Base-by-base conservation (phyloP, 1,284 basidiomycete genomes). In the Anthracocystis setariae region DNA sequence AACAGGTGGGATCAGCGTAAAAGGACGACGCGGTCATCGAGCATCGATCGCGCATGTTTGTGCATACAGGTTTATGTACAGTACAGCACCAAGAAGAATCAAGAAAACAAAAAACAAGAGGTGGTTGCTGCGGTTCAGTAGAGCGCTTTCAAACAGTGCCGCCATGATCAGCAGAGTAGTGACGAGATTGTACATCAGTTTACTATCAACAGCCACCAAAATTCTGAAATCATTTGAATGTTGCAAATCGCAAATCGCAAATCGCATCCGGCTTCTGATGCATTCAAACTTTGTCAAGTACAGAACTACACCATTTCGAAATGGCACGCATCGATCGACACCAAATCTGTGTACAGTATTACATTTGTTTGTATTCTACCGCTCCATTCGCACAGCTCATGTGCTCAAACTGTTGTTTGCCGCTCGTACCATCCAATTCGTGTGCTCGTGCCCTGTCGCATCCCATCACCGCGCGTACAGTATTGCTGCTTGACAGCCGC, bases 21-120 rank as follows among this genome's bases (percentile, higher is more conserved):
- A 46, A 2, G 7, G 38, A 46, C 37, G 39, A 55, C 50, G 42
- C 47, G 40, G 62, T 65, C 62, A 58, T 65, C 62, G 55, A 65
- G 62, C 62, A 65, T 65, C 62, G 62, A 65, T 54, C 46, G 62
- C 42, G 55, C 62, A 64, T 64, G 23, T 35, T 15, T 35, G n/a
- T 58, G 54, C 61, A 57, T 47, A 24, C 18, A n/a, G 40, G 5
- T 27, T 33, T 32, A 32, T 17, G 21, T 24, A 45, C 24, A n/a
- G 44, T 54, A 17, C 35, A 17, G 5, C 5, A 37, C 8, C 35
- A 37, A n/a, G 35, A 37, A 37, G 35, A 37, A 37, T 17, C 5
- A 15, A 49, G 23, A 33, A 20, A 15, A 24, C 32, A 27, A 27
- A 21, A 45, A 7, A 5, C 29, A 29, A 29, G 29, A 5, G 5